These are phyloP conservation scores for Zymoseptoria tritici DNA, from an alignment of 2,329 filamentous ascomycete genomes.

Conservation along the genomic window DNA sequence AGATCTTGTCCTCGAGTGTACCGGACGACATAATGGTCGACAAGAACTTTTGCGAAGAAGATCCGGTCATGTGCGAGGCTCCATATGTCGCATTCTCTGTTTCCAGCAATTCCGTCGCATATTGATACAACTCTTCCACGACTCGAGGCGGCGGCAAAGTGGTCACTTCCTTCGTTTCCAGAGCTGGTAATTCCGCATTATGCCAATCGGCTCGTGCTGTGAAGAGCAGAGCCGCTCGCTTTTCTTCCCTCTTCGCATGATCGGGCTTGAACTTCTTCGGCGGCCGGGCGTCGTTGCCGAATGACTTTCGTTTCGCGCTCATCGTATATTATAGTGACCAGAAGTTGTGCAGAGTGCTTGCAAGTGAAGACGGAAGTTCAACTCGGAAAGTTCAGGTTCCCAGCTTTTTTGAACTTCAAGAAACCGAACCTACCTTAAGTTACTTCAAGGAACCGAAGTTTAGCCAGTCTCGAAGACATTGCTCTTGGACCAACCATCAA, in stretches of 20 bases:
- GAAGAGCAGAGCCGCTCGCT: slow-evolving; percentile 31
- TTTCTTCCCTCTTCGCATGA: slow-evolving; percentile 10
- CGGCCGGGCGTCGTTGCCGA: slow-evolving; percentile 22
- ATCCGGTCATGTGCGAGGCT: slow-evolving; percentile 62
- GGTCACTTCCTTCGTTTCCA: slow-evolving; percentile 41
- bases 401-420: background rate
- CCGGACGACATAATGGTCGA: slow-evolving; percentile 94
- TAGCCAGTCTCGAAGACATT: background rate
- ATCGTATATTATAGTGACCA: slow-evolving; percentile 15
- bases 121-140: slow-evolving; percentile 54
- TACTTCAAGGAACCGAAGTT: background rate
- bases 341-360: background rate
- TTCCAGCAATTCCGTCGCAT: slow-evolving; percentile 69
- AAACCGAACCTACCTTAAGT: too few species aligned
- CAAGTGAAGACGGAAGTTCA: background rate
- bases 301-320: slow-evolving; percentile 31
- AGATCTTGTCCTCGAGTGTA: slow-evolving; percentile 94
- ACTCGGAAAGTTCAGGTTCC: background rate
- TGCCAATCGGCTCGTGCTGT: slow-evolving; percentile 63
- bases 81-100: slow-evolving; percentile 70
- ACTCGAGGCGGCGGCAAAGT: slow-evolving; percentile 44
- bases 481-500: background rate
- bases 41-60: slow-evolving; percentile 91
- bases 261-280: slow-evolving; percentile 25
- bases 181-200: slow-evolving; percentile 47